Percentiles rank a stretch among this genome's conserved stretches.
Conservation (phyloP, 2,329 filamentous ascomycete species). For the Hypoxylon sp. region DNA sequence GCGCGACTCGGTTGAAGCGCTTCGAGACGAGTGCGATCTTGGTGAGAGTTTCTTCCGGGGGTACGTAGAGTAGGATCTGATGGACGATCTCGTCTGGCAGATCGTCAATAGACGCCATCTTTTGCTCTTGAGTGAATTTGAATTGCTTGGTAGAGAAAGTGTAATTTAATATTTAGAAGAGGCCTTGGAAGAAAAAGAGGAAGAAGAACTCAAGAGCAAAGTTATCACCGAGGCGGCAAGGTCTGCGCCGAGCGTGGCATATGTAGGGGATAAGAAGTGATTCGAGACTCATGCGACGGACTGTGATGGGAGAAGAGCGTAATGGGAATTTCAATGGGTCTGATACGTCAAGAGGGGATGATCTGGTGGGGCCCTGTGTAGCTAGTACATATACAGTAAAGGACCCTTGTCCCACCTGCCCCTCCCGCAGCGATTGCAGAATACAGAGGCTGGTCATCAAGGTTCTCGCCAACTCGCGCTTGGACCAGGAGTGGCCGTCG, state of each 20-base stretch:
- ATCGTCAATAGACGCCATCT: constrained; percentile 58
- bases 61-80: constrained; percentile 77
- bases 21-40: constrained; percentile 70
- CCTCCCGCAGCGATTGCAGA: constrained; percentile 9
- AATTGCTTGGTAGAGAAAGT: background rate
- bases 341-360: constrained; percentile 45
- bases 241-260: constrained; percentile 36
- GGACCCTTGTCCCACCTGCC: constrained; percentile 7
- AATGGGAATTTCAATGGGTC: constrained; percentile 47
- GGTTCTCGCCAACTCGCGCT: constrained; percentile 20
- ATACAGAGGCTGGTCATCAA: constrained; percentile 19
- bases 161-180: constrained; percentile 1
- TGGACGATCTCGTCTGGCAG: constrained; percentile 90
- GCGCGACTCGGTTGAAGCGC: constrained; percentile 75
- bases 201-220: constrained; percentile 1
- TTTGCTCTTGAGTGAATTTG: constrained; percentile 8
- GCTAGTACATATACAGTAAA: constrained; percentile 3
- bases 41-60: constrained; percentile 67
- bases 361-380: constrained; percentile 11
- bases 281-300: constrained; percentile 33
- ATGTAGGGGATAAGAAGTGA: constrained; percentile 14
- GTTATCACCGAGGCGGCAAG: constrained; percentile 29
- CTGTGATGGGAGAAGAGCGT: constrained; percentile 25
- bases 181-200: constrained; percentile 3
- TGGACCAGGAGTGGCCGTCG: constrained; percentile 1